Conservation (phyloP, 179 eudicot genomes). For the Gypsophila paniculata region DNA sequence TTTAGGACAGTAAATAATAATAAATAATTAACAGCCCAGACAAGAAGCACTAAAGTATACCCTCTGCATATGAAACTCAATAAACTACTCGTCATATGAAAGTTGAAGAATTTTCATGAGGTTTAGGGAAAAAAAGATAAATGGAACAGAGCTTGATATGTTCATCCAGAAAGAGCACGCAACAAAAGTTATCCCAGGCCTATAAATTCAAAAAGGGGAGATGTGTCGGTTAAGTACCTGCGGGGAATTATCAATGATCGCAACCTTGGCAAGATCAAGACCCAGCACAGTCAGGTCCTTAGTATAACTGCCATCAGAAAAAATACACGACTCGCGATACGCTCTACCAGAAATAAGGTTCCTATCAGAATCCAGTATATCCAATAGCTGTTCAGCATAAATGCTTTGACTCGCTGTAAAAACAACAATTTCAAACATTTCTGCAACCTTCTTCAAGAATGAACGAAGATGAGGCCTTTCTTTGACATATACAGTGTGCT, state of each 20-base stretch:
- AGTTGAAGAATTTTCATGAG: not conserved
- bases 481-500: slow-evolving; percentile 77
- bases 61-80: slow-evolving; percentile 7
- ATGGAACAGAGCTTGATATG: not conserved
- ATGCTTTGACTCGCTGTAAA: slow-evolving; percentile 98
- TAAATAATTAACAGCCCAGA: not conserved
- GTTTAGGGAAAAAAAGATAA: not conserved
- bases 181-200: not conserved
- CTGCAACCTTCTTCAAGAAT: slow-evolving; percentile 76
- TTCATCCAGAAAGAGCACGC: slow-evolving; percentile 3
- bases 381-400: slow-evolving; percentile 80
- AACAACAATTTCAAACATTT: slow-evolving; percentile 82
- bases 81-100: not conserved
- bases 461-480: slow-evolving; percentile 74
- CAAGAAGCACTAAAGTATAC: not conserved
- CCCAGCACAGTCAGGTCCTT: slow-evolving; percentile 93
- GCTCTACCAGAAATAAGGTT: slow-evolving; percentile 72
- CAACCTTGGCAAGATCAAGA: slow-evolving; percentile 91
- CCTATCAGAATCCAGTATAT: slow-evolving; percentile 82
- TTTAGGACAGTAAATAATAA: not conserved
- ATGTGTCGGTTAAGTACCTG: slow-evolving; percentile 48
- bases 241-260: slow-evolving; percentile 87
- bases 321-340: slow-evolving; percentile 91
- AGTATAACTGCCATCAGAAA: slow-evolving; percentile 79
- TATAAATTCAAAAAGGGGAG: not conserved